A percentile compares a stretch with the other conserved stretches of the same genome.
These are phyloP conservation scores for Solanum megistacrolobum DNA, from an alignment of 257 asterid genomes.

Conservation along the genomic window DNA sequence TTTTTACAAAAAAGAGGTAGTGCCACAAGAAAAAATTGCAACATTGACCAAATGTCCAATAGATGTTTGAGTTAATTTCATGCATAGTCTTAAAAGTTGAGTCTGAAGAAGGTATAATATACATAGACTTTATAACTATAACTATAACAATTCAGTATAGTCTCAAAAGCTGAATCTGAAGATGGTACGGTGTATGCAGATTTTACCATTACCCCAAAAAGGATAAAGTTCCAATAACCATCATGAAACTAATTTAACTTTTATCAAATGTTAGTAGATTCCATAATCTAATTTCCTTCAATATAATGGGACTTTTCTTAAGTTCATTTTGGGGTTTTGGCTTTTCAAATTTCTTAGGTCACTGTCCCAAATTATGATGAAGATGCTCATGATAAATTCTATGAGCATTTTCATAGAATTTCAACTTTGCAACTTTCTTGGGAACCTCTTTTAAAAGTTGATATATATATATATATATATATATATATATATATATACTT, in stretches of 20 bases:
- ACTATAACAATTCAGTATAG: fast-evolving
- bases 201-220: fast-evolving
- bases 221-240: neutral
- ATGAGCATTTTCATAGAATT: neutral
- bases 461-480: neutral
- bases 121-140: neutral
- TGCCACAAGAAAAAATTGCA: neutral
- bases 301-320: neutral
- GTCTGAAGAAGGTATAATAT: no score
- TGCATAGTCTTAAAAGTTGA: neutral
- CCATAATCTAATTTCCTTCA: neutral
- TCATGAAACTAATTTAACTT: neutral
- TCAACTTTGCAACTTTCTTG: neutral
- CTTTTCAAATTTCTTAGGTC: neutral
- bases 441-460: neutral
- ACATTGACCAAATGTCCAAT: neutral
- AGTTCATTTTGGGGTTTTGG: neutral
- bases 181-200: fast-evolving
- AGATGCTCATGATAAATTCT: neutral
- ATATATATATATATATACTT: neutral
- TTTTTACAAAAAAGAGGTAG: neutral
- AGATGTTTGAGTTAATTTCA: neutral
- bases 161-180: neutral
- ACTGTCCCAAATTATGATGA: neutral
- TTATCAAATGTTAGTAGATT: neutral